phyloP scores from a whole-genome alignment of 495 filamentous ascomycete species.

The Aspergillus indologenus region DNA sequence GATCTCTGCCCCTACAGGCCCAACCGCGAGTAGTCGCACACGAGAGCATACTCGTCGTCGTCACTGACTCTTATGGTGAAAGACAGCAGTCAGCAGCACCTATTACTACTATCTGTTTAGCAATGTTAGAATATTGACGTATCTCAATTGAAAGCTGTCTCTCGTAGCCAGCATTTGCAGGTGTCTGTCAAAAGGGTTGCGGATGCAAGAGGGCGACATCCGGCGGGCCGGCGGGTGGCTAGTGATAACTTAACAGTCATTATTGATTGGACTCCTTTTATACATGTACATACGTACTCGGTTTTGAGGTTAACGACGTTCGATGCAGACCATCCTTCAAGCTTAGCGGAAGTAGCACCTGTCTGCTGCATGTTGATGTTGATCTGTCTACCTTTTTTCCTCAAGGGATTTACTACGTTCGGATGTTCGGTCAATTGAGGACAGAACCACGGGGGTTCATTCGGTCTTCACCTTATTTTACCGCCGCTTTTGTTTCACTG shows the following conservation, averaged over 20 bases:
- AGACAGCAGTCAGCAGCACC: too few species aligned
- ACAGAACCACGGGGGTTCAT: neutral
- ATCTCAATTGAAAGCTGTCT: neutral
- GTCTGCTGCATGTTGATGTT: neutral
- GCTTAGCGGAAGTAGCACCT: neutral
- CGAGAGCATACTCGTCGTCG: neutral
- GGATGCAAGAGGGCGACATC: conserved; percentile 20
- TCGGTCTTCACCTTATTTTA: too few species aligned
- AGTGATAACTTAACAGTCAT: neutral
- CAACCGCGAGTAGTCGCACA: neutral
- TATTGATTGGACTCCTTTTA: neutral
- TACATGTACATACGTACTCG: neutral
- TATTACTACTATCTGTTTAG: too few species aligned
- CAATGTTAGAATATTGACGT: neutral
- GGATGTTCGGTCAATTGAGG: neutral
- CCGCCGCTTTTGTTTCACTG: neutral
- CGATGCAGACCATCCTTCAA: neutral
- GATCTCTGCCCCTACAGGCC: neutral
- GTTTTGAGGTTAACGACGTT: neutral
- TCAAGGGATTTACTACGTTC: neutral
- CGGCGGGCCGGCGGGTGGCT: conserved; percentile 19
- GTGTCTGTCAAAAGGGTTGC: conserved; percentile 17
- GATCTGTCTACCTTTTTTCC: neutral
- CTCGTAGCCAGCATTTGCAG: neutral
- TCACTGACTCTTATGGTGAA: too few species aligned